Evolutionary conservation across 768 basidiomycete species (phyloP), one percentile per base, ranked within the genome.

Genomic region (Cubamyces sp.): DNA sequence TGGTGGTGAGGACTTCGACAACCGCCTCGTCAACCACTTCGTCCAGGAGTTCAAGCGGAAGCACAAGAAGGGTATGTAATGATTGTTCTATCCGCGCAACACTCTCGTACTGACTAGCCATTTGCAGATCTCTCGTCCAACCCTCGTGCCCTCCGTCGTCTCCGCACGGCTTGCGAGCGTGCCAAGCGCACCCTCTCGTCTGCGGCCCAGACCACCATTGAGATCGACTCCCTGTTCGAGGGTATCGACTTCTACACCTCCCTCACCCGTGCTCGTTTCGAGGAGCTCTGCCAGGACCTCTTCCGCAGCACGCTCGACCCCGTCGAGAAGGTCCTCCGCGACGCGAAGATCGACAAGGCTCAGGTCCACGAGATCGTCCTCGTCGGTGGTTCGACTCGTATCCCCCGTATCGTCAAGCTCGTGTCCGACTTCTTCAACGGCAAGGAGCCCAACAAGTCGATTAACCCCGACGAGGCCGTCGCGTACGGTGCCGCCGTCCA

Each of bases 381-480:
- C 69, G 96, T 97, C 69, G 96, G 96, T 76, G 96, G 96, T 64
- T 98, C 96, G 51, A 98, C 96, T 58, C 95, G 95, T 87, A 98
- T 98, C 67, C 96, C 96, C 68, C 92, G 93, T 76, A 91, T 98
- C 71, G 89, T 94, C 75, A 96, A 97, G 79, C 92, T 98, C 74
- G 93, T 98, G 60, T 96, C 93, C 67, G 96, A 98, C 78, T 97
- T 92, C 87, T 98, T 98, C 84, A 93, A 92, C 75, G 96, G 96
- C 75, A 95, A 96, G 83, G 95, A 97, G 81, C 96, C 94, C 71
- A 95, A 94, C 85, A 97, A 96, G 86, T 91, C 90, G 80, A 98
- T 98, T 84, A 98, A 98, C 87, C 96, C 96, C 54, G 96, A 98
- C 68, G 96, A 98, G 80, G 96, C 96, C 59, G 95, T 98, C 61